phyloP scores from a whole-genome alignment of 2,329 filamentous ascomycete genomes.

The Sarocladiaceae sp. region DNA sequence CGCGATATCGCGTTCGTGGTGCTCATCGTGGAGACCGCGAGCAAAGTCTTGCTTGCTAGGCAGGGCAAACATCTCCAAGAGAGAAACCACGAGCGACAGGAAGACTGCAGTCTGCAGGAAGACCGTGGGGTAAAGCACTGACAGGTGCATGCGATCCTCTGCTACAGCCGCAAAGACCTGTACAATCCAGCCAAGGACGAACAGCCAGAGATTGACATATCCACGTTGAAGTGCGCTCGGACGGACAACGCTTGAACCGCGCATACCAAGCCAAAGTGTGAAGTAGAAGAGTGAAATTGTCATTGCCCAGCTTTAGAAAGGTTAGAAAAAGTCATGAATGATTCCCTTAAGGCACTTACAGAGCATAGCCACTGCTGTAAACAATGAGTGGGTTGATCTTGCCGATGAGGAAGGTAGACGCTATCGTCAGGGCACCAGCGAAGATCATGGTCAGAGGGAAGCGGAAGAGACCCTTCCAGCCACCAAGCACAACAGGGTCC shows the following conservation, averaged over 20 bases:
- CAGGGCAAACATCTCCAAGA: conserved; percentile 76
- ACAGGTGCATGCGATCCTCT: conserved; percentile 70
- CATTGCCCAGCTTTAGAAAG: conserved; percentile 64
- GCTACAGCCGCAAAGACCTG: conserved; percentile 70
- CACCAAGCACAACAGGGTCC: conserved; percentile 62
- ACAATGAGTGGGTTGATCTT: conserved; percentile 87
- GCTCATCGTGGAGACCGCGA: conserved; percentile 47
- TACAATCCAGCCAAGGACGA: conserved; percentile 66
- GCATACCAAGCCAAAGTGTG: conserved; percentile 76
- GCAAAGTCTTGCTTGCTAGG: conserved; percentile 68
- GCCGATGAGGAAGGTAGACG: conserved; percentile 63
- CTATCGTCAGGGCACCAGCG: conserved; percentile 65
- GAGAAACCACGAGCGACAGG: conserved; percentile 67
- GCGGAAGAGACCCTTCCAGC: conserved; percentile 78
- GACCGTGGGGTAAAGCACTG: conserved; percentile 74
- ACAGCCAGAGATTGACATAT: conserved; percentile 83
- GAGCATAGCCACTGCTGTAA: conserved; percentile 83
- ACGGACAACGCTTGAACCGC: conserved; percentile 71
- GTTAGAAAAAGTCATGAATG: conserved; percentile 13
- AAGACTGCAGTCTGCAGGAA: conserved; percentile 77
- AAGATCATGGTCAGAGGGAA: conserved; percentile 73
- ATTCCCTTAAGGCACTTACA: conserved; percentile 37
- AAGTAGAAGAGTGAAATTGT: conserved; percentile 78
- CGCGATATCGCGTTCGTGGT: conserved; percentile 34
- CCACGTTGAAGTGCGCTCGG: conserved; percentile 83